Percentiles rank a stretch among this genome's conserved stretches.
Conservation (phyloP, 495 filamentous ascomycete genomes). For the Corynascus novoguineensis region DNA sequence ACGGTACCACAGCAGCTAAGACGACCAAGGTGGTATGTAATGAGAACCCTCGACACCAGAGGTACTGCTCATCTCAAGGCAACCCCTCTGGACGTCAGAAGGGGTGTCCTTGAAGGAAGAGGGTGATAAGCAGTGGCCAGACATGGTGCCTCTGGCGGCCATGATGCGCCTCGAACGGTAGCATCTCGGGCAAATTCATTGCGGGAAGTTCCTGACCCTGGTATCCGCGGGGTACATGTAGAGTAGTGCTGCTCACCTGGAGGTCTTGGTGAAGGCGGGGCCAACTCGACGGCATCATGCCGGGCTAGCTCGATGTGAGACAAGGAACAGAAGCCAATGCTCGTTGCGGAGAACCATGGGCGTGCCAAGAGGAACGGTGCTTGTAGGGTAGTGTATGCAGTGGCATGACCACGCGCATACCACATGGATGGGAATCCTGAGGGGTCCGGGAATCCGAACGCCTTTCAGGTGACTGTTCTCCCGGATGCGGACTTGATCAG, state of each 20-base stretch:
- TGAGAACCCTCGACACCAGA: background rate
- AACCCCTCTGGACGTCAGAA: background rate
- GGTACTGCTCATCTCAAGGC: background rate
- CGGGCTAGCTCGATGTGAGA: background rate
- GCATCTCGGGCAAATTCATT: background rate
- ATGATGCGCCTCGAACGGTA: background rate
- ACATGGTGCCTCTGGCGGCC: background rate
- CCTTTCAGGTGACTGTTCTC: too few species aligned
- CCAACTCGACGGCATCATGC: background rate
- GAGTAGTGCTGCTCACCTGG: background rate
- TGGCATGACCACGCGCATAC: conserved; percentile 5
- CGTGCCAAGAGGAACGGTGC: background rate
- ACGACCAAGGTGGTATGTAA: background rate
- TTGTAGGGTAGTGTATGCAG: too few species aligned
- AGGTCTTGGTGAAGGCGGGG: background rate
- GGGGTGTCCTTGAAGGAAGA: background rate
- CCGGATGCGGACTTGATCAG: too few species aligned
- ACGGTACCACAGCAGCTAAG: background rate
- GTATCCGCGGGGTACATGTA: background rate
- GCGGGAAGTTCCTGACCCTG: background rate
- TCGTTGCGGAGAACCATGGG: background rate
- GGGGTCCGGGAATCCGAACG: background rate
- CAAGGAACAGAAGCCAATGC: conserved; percentile 7
- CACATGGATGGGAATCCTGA: background rate
- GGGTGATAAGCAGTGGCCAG: background rate